A percentile compares a stretch with the other conserved stretches of the same genome.
These are phyloP conservation scores for Rhizophora mangle DNA, from an alignment of 345 rosid genomes.

Conservation along the genomic window DNA sequence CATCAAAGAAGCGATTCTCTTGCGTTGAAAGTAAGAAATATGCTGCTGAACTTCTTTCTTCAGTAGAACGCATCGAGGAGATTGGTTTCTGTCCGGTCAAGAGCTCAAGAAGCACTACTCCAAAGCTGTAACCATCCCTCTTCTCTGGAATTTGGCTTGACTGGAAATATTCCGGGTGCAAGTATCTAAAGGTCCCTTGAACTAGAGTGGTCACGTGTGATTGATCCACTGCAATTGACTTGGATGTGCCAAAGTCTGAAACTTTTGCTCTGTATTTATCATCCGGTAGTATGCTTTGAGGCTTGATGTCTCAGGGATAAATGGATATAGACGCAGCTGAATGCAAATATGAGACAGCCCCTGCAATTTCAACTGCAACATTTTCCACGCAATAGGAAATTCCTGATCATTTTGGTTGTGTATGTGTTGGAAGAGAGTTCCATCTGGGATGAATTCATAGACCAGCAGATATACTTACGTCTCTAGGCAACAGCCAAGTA, in stretches of 20 bases:
- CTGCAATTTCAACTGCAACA: neutral
- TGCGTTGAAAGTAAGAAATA: conserved; percentile 3
- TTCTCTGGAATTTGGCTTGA: neutral
- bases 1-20: neutral
- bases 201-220: neutral
- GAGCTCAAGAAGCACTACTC: neutral
- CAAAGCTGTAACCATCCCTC: neutral
- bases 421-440: neutral
- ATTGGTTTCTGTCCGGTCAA: neutral
- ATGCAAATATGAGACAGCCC: neutral
- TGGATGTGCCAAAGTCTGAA: neutral
- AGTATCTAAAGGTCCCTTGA: neutral
- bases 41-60: neutral
- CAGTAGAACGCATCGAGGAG: neutral
- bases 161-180: neutral
- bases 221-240: neutral
- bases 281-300: neutral
- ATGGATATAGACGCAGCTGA: neutral
- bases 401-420: neutral
- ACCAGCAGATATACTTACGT: neutral
- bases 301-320: neutral
- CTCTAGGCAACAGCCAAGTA: neutral
- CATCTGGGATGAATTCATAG: neutral
- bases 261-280: neutral
- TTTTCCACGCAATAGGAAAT: neutral